A percentile compares a stretch with the other conserved stretches of the same genome.
Conservation (phyloP, 495 filamentous ascomycete species). For the Bathelium albidoporum region DNA sequence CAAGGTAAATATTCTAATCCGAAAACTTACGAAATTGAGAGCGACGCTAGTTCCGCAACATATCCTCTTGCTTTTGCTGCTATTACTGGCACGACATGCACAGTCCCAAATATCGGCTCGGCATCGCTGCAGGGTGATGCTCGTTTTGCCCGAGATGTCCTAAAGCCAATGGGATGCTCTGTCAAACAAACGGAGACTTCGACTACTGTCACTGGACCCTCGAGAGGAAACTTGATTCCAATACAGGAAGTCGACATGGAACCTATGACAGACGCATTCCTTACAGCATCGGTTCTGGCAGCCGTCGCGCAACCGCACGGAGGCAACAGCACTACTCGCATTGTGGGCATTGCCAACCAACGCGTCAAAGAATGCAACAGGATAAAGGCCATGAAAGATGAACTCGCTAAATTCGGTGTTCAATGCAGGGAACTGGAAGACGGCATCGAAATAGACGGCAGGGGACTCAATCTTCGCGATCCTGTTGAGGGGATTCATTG, state of each 20-base stretch:
- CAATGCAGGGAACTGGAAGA: slow-evolving; percentile 79
- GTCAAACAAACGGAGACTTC: slow-evolving; percentile 77
- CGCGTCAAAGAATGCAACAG: slow-evolving; percentile 98
- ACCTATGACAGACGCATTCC: slow-evolving; percentile 97
- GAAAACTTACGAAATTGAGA: slow-evolving; percentile 80
- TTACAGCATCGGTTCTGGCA: slow-evolving; percentile 86
- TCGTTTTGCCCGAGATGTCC: slow-evolving; percentile 83
- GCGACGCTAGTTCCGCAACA: slow-evolving; percentile 93
- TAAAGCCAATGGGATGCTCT: slow-evolving; percentile 85
- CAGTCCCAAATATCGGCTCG: slow-evolving; percentile 90
- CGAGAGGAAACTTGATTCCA: slow-evolving; percentile 56
- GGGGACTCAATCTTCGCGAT: slow-evolving; percentile 19
- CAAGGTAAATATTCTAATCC: slow-evolving; percentile 78
- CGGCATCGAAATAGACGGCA: slow-evolving; percentile 53
- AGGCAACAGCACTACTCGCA: slow-evolving; percentile 58
- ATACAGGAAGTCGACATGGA: slow-evolving; percentile 89
- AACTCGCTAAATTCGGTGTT: slow-evolving; percentile 94
- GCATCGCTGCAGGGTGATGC: slow-evolving; percentile 90
- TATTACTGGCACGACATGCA: slow-evolving; percentile 88
- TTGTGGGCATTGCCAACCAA: slow-evolving; percentile 96
- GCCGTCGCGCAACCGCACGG: slow-evolving; percentile 59
- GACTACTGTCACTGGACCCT: slow-evolving; percentile 89
- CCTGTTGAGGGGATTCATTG: slow-evolving; percentile 68
- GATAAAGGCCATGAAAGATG: slow-evolving; percentile 90
- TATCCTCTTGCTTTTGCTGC: slow-evolving; percentile 94